Evolutionary conservation across 2,329 filamentous ascomycete species (phyloP).

Genomic region (Aspergillus sp.): DNA sequence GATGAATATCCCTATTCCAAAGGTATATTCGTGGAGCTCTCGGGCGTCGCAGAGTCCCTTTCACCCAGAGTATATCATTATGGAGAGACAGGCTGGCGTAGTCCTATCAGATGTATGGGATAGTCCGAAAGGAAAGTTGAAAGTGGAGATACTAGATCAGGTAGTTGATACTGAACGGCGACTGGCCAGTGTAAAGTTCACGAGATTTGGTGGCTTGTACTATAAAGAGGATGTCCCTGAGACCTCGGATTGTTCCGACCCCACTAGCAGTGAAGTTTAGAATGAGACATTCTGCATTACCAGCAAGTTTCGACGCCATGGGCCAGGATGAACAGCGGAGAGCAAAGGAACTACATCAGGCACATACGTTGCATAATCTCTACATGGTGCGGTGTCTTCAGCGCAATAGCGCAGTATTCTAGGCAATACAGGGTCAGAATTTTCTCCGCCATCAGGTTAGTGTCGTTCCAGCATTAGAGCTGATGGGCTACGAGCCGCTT

Average conservation of each 20-base stretch:
- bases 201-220: slow-evolving; percentile 21
- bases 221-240: slow-evolving; percentile 20
- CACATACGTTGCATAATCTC: slow-evolving; percentile 26
- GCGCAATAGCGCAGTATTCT: slow-evolving; percentile 16
- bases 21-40: slow-evolving; percentile 34
- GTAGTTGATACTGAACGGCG: slow-evolving; percentile 19
- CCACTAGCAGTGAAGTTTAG: slow-evolving; percentile 14
- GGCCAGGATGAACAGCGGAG: slow-evolving; percentile 20
- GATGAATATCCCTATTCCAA: slow-evolving; percentile 30
- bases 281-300: slow-evolving; percentile 20
- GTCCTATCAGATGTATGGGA: slow-evolving; percentile 22
- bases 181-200: slow-evolving; percentile 21
- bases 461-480: slow-evolving; percentile 20
- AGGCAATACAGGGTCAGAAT: slow-evolving; percentile 20
- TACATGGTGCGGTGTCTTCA: slow-evolving; percentile 22
- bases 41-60: slow-evolving; percentile 31
- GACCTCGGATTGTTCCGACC: slow-evolving; percentile 4
- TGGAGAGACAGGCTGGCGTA: slow-evolving; percentile 29
- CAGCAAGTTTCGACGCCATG: slow-evolving; percentile 23
- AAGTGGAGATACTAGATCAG: slow-evolving; percentile 21
- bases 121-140: slow-evolving; percentile 20
- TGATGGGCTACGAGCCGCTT: slow-evolving; percentile 25
- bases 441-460: slow-evolving; percentile 24
- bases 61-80: slow-evolving; percentile 41
- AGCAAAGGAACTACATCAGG: slow-evolving; percentile 21